Base-by-base conservation (phyloP, 2,329 filamentous ascomycete species). In the Hymenoscyphus fructigenus region DNA sequence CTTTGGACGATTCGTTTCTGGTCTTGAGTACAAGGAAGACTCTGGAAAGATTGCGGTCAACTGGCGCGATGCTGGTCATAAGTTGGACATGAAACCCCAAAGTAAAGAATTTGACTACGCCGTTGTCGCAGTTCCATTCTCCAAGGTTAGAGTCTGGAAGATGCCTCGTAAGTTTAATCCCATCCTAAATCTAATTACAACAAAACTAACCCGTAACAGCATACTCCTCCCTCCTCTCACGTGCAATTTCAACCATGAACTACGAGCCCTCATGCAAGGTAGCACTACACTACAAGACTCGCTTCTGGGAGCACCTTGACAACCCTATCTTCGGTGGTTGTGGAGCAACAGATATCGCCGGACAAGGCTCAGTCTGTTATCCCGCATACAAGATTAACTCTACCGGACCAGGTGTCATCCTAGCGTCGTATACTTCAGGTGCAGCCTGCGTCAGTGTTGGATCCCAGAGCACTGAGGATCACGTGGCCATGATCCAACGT, bases 351-450 rank as follows among this genome's bases (percentile, higher is more conserved):
- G 84, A 89, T 68, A 88, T 89, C 62, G 81, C 85, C 0, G 84
- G 85, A 29, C 81, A 90, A 62, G 85, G 86, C 28, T 81, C 76
- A 57, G 80, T 89, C 66, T 90, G 87, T 80, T 91, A 90, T 75
- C 88, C 88, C 0, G 83, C 84, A 5, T 90, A 90, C 78, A 80
- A 85, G 67, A 79, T 91, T 74, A 91, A 90, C 77, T 81, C 82
- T 50, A 85, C 83, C 0, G 83, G 86, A 0, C 86, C 85, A 0
- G 88, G 87, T 6, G 82, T 86, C 0, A 81, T 91, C 55, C 80
- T 91, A 1, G 88, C 80, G 0, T 84, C 81, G 26, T 91, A 91
- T 77, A 71, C 79, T 36, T 81, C 79, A 0, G 83, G 80, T 23
- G 78, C 79, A 15, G 74, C 76, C 1, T 81, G 80, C 0, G 75